Conservation (phyloP, 768 basidiomycete genomes). For the Favolaschia claudopus region DNA sequence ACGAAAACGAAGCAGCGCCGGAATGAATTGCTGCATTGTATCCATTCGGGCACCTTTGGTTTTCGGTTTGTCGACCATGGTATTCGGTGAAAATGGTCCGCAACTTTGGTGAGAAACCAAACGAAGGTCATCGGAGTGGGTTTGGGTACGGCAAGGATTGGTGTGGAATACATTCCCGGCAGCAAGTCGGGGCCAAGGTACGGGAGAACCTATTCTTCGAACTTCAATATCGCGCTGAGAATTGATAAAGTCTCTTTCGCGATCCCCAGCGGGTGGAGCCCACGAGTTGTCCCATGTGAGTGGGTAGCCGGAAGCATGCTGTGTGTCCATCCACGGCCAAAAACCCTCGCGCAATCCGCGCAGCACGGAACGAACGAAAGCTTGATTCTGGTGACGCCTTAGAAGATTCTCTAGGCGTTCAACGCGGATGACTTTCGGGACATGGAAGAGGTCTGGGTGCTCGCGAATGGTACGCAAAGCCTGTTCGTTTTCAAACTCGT, state of each 20-base stretch:
- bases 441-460: constrained; percentile 23
- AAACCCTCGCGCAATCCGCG: constrained; percentile 35
- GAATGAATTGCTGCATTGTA: too few relatives aligned
- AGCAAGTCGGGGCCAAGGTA: constrained; percentile 33
- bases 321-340: constrained; percentile 38
- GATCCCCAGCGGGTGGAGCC: background rate
- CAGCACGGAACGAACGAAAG: constrained; percentile 36
- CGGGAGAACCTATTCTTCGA: constrained; percentile 24
- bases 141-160: constrained; percentile 41
- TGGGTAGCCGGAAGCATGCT: constrained; percentile 4
- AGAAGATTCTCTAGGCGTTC: constrained; percentile 29
- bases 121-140: constrained; percentile 31
- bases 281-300: constrained; percentile 18
- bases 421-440: constrained; percentile 35
- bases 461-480: background rate
- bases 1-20: too few relatives aligned
- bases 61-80: too few relatives aligned
- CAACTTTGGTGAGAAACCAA: constrained; percentile 41
- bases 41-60: too few relatives aligned
- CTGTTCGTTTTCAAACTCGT: background rate
- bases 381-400: constrained; percentile 34
- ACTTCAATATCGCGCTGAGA: constrained; percentile 27
- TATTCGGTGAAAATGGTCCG: constrained; percentile 35
- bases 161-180: too few relatives aligned
- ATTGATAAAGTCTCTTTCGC: constrained; percentile 19